phyloP scores from a whole-genome alignment of 2,329 filamentous ascomycete species.

The Penicillium sp. region DNA sequence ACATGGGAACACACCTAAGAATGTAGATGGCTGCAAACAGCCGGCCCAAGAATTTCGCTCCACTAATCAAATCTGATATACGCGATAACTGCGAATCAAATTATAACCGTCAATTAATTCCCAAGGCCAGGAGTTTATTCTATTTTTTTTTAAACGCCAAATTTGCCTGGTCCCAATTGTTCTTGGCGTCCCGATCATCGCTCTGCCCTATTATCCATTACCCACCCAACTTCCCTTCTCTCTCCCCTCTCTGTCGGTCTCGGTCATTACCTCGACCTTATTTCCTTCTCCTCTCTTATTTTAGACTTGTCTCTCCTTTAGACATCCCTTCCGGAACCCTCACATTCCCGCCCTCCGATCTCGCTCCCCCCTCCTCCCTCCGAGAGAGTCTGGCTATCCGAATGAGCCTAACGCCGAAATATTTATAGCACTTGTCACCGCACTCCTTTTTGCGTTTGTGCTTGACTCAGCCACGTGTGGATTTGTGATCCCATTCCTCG shows the following conservation, averaged over 20 bases:
- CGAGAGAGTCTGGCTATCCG: constrained; percentile 6
- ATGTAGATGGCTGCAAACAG: not conserved
- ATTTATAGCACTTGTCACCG: constrained; percentile 17
- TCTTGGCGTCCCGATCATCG: constrained; percentile 25
- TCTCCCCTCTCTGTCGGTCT: constrained; percentile 13
- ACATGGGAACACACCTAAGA: not conserved
- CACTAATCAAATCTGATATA: constrained; percentile 2
- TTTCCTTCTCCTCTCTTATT: constrained; percentile 9
- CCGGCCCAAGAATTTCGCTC: not conserved
- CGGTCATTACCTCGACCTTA: constrained; percentile 7
- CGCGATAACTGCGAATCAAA: not conserved
- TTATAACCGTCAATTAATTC: not conserved
- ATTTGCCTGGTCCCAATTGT: constrained; percentile 7
- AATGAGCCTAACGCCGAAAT: constrained; percentile 13
- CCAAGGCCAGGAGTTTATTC: not conserved
- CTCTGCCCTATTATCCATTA: constrained; percentile 21
- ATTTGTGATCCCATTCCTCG: constrained; percentile 24
- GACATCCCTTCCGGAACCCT: constrained; percentile 7
- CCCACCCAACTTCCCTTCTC: constrained; percentile 17
- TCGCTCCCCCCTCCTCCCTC: constrained; percentile 3
- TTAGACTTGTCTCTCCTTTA: constrained; percentile 10
- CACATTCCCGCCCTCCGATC: constrained; percentile 1
- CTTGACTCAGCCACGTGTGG: constrained; percentile 18
- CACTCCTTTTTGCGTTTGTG: constrained; percentile 19
- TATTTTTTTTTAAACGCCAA: not conserved